Conservation (phyloP, 2,329 filamentous ascomycete genomes). For the Colletotrichum cereale region DNA sequence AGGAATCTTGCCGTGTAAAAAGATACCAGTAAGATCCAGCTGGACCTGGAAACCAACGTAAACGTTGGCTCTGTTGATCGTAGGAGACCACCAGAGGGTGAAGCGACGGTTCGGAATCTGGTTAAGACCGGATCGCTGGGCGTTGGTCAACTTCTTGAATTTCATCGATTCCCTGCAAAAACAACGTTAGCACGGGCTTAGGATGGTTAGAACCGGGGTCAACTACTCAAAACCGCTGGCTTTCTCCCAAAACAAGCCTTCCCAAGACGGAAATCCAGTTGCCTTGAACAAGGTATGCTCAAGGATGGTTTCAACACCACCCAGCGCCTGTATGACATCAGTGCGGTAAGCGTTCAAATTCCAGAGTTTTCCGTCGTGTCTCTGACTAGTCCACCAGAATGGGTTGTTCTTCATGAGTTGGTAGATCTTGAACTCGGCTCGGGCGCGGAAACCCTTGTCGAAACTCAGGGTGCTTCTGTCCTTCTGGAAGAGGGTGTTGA, state of each 20-base stretch:
- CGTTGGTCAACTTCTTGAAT: slow-evolving; percentile 99
- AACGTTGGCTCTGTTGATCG: slow-evolving; percentile 95
- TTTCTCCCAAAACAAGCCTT: slow-evolving; percentile 92
- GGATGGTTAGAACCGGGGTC: fast-evolving
- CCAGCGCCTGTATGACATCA: slow-evolving; percentile 95
- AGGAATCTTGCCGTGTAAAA: slow-evolving; percentile 98
- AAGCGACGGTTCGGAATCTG: slow-evolving; percentile 99
- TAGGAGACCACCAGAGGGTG: slow-evolving; percentile 96
- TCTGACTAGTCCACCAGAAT: slow-evolving; percentile 99
- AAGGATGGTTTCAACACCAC: slow-evolving; percentile 97
- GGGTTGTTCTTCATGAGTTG: slow-evolving; percentile 99
- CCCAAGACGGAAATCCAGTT: slow-evolving; percentile 96
- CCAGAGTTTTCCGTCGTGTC: slow-evolving; percentile 98
- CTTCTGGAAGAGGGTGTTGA: slow-evolving; percentile 99
- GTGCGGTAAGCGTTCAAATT: slow-evolving; percentile 96
- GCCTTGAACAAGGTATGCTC: slow-evolving; percentile 98
- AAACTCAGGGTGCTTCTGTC: slow-evolving; percentile 97
- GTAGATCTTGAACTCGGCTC: slow-evolving; percentile 98
- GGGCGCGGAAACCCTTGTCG: slow-evolving; percentile 96
- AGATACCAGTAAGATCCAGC: slow-evolving; percentile 96
- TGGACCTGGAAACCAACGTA: slow-evolving; percentile 99
- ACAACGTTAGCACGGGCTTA: background rate
- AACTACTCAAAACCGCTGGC: slow-evolving; percentile 46
- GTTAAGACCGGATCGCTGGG: slow-evolving; percentile 95
- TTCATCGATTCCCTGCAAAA: slow-evolving; percentile 77